phyloP scores from a whole-genome alignment of 768 basidiomycete genomes.

The Daedalea quercina region DNA sequence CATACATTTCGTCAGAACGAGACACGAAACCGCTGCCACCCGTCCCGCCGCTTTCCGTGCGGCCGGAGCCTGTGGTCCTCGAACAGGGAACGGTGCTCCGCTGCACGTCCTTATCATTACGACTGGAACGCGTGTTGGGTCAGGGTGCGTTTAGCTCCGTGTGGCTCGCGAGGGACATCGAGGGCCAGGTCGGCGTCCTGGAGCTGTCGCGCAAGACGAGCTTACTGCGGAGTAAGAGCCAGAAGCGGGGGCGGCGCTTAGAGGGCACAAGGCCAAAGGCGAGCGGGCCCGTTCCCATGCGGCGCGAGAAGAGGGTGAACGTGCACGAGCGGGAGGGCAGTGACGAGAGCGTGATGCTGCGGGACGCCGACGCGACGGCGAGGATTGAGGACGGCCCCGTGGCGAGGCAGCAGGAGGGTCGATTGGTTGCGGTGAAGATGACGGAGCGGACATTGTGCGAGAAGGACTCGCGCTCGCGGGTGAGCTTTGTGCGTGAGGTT shows the following conservation, averaged over 20 bases:
- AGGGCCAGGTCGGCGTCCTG: slow-evolving; percentile 17
- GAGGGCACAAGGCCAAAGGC: slow-evolving; percentile 12
- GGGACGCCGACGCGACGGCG: slow-evolving; percentile 45
- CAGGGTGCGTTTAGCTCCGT: slow-evolving; percentile 72
- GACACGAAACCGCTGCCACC: slow-evolving; percentile 2
- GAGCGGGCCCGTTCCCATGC: not conserved
- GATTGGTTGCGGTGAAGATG: slow-evolving; percentile 50
- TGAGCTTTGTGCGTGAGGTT: slow-evolving; percentile 77
- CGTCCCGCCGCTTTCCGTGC: slow-evolving; percentile 1
- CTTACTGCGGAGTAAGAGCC: slow-evolving; percentile 18
- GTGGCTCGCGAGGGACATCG: slow-evolving; percentile 51
- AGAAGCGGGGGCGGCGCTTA: slow-evolving; percentile 10
- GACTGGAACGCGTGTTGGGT: slow-evolving; percentile 51
- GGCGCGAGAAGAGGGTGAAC: slow-evolving; percentile 5
- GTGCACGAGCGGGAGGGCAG: slow-evolving; percentile 4
- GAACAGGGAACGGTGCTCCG: slow-evolving; percentile 8
- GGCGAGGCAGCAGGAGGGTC: slow-evolving; percentile 18
- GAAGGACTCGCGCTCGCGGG: slow-evolving; percentile 64
- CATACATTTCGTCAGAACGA: slow-evolving; percentile 7
- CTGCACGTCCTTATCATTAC: slow-evolving; percentile 26
- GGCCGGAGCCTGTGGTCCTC: not conserved
- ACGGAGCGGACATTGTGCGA: slow-evolving; percentile 36
- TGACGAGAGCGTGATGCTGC: slow-evolving; percentile 16
- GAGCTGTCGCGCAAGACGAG: slow-evolving; percentile 21
- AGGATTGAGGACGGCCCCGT: slow-evolving; percentile 21